Conservation (phyloP, 495 filamentous ascomycete genomes). For the Bacidia rubella region DNA sequence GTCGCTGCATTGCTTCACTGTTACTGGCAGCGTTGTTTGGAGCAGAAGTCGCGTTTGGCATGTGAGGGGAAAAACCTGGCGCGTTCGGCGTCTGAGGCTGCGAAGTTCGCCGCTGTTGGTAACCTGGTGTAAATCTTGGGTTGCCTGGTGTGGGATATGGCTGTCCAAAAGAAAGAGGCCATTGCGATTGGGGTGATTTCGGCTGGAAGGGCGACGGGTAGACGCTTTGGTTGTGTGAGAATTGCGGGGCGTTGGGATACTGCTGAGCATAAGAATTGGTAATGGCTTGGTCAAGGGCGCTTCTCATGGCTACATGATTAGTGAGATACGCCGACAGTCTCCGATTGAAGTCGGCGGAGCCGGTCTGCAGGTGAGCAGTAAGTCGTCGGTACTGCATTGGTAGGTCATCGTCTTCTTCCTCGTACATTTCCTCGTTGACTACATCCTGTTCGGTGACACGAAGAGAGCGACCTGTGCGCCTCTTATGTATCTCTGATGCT, state of each 20-base stretch:
- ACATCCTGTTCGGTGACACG: slow-evolving; percentile 82
- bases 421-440: slow-evolving; percentile 90
- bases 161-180: slow-evolving; percentile 21
- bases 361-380: slow-evolving; percentile 39
- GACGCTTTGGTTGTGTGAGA: slow-evolving; percentile 25
- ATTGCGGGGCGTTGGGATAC: slow-evolving; percentile 31
- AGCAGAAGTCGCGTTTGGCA: slow-evolving; percentile 15
- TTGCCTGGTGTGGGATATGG: slow-evolving; percentile 23
- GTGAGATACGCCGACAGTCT: slow-evolving; percentile 45
- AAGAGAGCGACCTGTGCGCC: slow-evolving; percentile 71
- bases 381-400: slow-evolving; percentile 38
- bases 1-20: slow-evolving; percentile 20
- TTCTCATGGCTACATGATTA: slow-evolving; percentile 44
- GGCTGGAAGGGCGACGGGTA: slow-evolving; percentile 28
- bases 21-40: slow-evolving; percentile 4
- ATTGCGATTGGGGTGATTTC: slow-evolving; percentile 21
- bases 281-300: slow-evolving; percentile 35
- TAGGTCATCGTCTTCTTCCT: slow-evolving; percentile 70
- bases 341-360: slow-evolving; percentile 41
- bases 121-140: slow-evolving; percentile 17
- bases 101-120: slow-evolving; percentile 28
- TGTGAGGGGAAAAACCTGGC: slow-evolving; percentile 11
- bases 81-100: slow-evolving; percentile 18
- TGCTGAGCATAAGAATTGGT: slow-evolving; percentile 32
- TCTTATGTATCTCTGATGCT: slow-evolving; percentile 82